Percentiles rank a stretch among this genome's conserved stretches.
Conservation (phyloP, 164 flowering plant species). For the Santalum album region DNA sequence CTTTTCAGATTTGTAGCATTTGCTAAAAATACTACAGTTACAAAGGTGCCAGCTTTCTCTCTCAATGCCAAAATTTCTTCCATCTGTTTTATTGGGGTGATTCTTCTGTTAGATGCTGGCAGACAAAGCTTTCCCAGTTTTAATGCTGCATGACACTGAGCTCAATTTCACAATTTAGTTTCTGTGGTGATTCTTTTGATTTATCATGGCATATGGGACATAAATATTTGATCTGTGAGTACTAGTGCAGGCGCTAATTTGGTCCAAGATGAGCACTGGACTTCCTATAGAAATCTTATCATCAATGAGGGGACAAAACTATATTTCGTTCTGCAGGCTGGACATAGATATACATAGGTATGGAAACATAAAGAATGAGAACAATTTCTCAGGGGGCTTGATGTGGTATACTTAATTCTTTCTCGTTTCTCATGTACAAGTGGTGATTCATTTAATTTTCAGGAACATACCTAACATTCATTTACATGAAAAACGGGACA, state of each 20-base stretch:
- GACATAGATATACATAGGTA: constrained; percentile 95
- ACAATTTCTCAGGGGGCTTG: too few relatives aligned
- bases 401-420: not conserved
- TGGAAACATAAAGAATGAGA: constrained; percentile 4
- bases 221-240: constrained; percentile 2
- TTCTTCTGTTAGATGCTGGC: too few relatives aligned
- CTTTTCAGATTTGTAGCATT: too few relatives aligned
- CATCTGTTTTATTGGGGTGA: too few relatives aligned
- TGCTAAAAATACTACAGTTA: too few relatives aligned
- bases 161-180: too few relatives aligned
- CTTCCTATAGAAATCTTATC: constrained; percentile 94
- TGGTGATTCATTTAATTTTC: constrained; percentile 9
- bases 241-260: constrained; percentile 77
- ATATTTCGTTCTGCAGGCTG: constrained; percentile 71
- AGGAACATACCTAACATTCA: constrained; percentile 93
- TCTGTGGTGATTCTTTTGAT: too few relatives aligned
- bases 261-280: constrained; percentile 99
- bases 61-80: too few relatives aligned
- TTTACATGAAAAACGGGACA: constrained; percentile 72
- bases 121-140: too few relatives aligned
- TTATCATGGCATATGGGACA: not conserved
- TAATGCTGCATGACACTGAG: too few relatives aligned
- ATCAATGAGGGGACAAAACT: constrained; percentile 73
- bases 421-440: not conserved
- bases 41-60: too few relatives aligned